Evolutionary conservation across 2,329 filamentous ascomycete species (phyloP), one percentile per base, ranked within the genome.

Genomic region (Thelonectria discophora): DNA sequence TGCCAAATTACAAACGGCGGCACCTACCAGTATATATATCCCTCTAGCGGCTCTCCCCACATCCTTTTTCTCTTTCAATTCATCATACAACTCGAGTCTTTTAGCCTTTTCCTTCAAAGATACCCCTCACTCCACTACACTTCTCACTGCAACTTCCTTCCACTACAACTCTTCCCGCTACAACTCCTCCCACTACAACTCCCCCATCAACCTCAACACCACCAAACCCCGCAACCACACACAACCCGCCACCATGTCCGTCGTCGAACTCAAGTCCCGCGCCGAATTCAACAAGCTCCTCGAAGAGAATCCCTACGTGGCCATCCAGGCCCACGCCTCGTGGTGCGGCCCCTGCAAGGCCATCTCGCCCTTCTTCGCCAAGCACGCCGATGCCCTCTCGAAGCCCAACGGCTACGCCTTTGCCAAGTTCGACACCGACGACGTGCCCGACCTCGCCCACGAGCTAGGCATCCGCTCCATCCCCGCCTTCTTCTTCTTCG

Each of bases 311-410:
- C 81, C 78, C 48, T 84, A 82, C 75, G 83, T 87, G 65, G 79
- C 82, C 62, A 75, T 85, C 65, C 84, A 88, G 73, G 86, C 87
- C 76, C 83, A 79, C 76, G 85, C 86, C 60, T 77, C 82, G 70
- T 88, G 86, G 86, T 88, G 86, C 76, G 81, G 80, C 40, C 86
- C 86, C 27, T 88, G 86, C 83, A 86, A 85, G 75, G 77, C 78
- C 68, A 87, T 88, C 71, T 82, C 84, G 20, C 86, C 86, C 63
- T 69, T 83, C 60, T 88, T 82, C 79, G 71, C 69, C 61, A 77
- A 81, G 70, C 79, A 86, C 54, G 81, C 85, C 47, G 72, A 72
- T 49, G 66, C 68, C 34, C 66, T 71, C 65, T 65, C 72, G 58
- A 64, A 77, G 21, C 77, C 78, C 17, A 77, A 80, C 53, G 74